A percentile compares a stretch with the other conserved stretches of the same genome.
phyloP scores from a whole-genome alignment of 2,329 filamentous ascomycete genomes.

The Fusarium hostae region DNA sequence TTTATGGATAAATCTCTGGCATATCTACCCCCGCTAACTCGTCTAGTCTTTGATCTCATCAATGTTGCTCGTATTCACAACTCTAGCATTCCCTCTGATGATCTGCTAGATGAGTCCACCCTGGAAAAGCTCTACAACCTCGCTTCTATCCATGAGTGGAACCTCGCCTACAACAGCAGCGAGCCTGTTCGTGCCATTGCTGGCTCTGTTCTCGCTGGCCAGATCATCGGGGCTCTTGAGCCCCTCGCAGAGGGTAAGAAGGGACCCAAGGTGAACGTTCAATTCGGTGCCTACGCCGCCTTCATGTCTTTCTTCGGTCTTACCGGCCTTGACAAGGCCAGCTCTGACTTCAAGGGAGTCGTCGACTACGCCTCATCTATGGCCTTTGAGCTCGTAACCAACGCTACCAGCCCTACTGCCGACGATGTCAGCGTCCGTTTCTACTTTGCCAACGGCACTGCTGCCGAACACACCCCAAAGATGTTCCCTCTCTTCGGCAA shows the following conservation, averaged over 20 bases:
- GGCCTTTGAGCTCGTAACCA: slow-evolving; percentile 77
- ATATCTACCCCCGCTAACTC: slow-evolving; percentile 2
- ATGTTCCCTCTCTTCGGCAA: slow-evolving; percentile 71
- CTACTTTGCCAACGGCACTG: slow-evolving; percentile 69
- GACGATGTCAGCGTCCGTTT: slow-evolving; percentile 68
- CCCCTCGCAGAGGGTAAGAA: slow-evolving; percentile 56
- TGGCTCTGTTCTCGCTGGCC: slow-evolving; percentile 66
- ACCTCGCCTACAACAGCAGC: slow-evolving; percentile 82
- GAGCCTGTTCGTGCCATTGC: slow-evolving; percentile 71
- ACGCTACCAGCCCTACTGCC: slow-evolving; percentile 58
- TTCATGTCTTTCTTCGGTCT: slow-evolving; percentile 74
- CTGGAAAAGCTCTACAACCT: slow-evolving; percentile 75
- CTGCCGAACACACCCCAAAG: slow-evolving; percentile 61
- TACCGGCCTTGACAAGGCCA: slow-evolving; percentile 61
- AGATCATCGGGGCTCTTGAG: slow-evolving; percentile 65
- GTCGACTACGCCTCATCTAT: slow-evolving; percentile 88
- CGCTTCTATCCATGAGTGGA: slow-evolving; percentile 83
- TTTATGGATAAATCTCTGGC: slow-evolving; percentile 60
- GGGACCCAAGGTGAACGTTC: slow-evolving; percentile 59
- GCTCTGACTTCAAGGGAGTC: slow-evolving; percentile 76
- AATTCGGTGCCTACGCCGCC: slow-evolving; percentile 70
- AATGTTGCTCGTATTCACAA: slow-evolving; percentile 72
- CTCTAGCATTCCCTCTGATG: slow-evolving; percentile 64
- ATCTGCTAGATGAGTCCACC: slow-evolving; percentile 69
- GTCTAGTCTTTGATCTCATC: slow-evolving; percentile 67